A percentile compares a stretch with the other conserved stretches of the same genome.
phyloP scores from a whole-genome alignment of 345 rosid genomes.

The Eutrema yunnanense region DNA sequence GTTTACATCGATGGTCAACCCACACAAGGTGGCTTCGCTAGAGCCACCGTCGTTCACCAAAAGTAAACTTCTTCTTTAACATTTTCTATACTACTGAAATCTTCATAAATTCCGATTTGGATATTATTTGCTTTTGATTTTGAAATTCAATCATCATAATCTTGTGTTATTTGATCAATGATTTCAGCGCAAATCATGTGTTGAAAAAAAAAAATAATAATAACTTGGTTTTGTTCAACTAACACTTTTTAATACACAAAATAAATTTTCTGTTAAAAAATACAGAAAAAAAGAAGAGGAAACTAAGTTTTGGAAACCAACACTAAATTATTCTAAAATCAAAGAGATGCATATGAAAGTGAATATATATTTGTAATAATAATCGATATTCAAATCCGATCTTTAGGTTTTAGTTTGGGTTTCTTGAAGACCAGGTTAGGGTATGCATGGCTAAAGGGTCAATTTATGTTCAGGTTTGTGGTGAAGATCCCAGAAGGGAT shows the following conservation, averaged over 20 bases:
- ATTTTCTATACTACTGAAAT: not conserved
- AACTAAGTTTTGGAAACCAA: not conserved
- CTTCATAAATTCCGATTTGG: not conserved
- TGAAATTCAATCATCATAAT: not conserved
- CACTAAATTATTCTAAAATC: not conserved
- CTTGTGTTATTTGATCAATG: not conserved
- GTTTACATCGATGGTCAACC: conserved; percentile 45
- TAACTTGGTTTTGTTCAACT: conserved; percentile 1
- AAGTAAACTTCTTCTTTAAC: conserved; percentile 32
- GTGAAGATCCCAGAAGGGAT: conserved; percentile 86
- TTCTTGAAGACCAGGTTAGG: conserved; percentile 9
- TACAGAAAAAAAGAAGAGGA: not conserved
- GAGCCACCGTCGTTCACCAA: conserved; percentile 47
- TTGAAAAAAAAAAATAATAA: not conserved
- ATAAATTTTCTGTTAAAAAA: not conserved
- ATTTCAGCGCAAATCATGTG: not conserved
- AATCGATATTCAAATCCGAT: not conserved
- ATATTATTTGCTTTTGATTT: not conserved
- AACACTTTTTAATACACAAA: not conserved
- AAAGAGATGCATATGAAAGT: not conserved
- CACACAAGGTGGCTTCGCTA: conserved; percentile 55
- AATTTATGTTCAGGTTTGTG: conserved; percentile 47
- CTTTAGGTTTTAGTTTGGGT: not conserved
- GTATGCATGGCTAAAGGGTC: not conserved
- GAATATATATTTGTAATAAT: not conserved